Conservation (phyloP, 805 yeast species). For the Candida pseudoglaebosa region DNA sequence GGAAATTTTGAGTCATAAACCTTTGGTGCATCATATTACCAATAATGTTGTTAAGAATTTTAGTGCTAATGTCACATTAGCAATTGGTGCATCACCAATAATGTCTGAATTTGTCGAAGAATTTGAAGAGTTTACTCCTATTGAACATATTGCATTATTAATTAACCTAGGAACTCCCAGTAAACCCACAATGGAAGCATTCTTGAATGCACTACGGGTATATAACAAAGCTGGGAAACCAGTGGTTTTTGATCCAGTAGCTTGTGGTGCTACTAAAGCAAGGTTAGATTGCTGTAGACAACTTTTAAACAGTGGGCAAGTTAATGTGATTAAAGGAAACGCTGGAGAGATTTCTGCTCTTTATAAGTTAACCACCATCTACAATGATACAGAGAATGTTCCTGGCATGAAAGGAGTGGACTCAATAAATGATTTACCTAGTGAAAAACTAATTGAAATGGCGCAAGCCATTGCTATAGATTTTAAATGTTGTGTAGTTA, state of each 20-base stretch:
- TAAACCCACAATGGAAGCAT: conserved; percentile 37
- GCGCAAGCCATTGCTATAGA: conserved; percentile 48
- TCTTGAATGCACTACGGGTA: conserved; percentile 48
- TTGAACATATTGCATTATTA: conserved; percentile 54
- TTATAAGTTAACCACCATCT: conserved; percentile 24
- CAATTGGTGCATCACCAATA: conserved; percentile 82
- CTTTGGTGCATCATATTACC: conserved; percentile 78
- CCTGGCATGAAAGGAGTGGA: conserved; percentile 73
- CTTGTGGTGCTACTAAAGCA: conserved; percentile 72
- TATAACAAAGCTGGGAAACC: conserved; percentile 59
- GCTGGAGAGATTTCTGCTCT: conserved; percentile 78
- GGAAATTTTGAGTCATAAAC: neutral
- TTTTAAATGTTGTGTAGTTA: conserved; percentile 58
- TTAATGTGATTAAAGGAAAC: conserved; percentile 77
- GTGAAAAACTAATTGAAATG: conserved; percentile 28
- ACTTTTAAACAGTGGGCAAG: conserved; percentile 54
- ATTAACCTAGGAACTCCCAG: conserved; percentile 76
- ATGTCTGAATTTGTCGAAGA: conserved; percentile 78
- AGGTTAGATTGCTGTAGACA: conserved; percentile 47
- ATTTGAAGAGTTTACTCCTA: conserved; percentile 50
- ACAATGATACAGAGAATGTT: conserved; percentile 13
- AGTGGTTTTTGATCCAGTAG: conserved; percentile 88
- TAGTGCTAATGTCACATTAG: conserved; percentile 81
- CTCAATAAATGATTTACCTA: conserved; percentile 24
- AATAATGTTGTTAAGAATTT: conserved; percentile 85